Percentiles rank a stretch among this genome's conserved stretches.
Evolutionary conservation across 2,329 filamentous ascomycete genomes (phyloP).

Genomic region (Exserohilum turcica): DNA sequence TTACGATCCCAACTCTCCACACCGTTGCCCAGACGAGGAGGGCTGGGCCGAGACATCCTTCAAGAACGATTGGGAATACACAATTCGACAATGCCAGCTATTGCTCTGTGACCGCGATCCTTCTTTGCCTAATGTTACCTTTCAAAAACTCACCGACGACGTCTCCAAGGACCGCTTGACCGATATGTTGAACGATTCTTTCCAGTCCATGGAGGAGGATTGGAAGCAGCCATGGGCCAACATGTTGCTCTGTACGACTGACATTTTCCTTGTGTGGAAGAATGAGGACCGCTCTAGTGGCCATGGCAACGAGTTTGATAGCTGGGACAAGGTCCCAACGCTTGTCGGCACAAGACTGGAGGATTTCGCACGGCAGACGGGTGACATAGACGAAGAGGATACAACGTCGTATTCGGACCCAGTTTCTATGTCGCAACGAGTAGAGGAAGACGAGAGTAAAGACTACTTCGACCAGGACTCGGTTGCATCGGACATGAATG

Average conservation of each 20-base stretch:
- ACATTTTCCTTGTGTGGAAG: conserved; percentile 15
- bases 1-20: conserved; percentile 15
- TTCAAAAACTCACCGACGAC: conserved; percentile 10
- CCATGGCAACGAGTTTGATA: conserved; percentile 5
- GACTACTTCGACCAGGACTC: neutral
- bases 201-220: neutral
- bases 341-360: conserved; percentile 11
- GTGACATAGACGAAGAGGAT: conserved; percentile 17
- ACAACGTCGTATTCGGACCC: neutral
- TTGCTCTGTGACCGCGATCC: conserved; percentile 7
- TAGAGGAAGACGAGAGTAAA: neutral
- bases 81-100: conserved; percentile 18
- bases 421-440: neutral
- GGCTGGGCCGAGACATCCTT: conserved; percentile 19
- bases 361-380: conserved; percentile 4
- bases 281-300: neutral
- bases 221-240: neutral
- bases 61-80: conserved; percentile 8
- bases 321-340: conserved; percentile 3
- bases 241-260: neutral
- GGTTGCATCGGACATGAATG: no score
- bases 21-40: conserved; percentile 10
- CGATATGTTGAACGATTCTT: neutral
- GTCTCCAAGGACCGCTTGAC: conserved; percentile 6
- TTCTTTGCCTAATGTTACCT: conserved; percentile 1